These are phyloP conservation scores for Teratosphaeria gauchensis DNA, from an alignment of 2,329 filamentous ascomycete genomes.

Conservation along the genomic window DNA sequence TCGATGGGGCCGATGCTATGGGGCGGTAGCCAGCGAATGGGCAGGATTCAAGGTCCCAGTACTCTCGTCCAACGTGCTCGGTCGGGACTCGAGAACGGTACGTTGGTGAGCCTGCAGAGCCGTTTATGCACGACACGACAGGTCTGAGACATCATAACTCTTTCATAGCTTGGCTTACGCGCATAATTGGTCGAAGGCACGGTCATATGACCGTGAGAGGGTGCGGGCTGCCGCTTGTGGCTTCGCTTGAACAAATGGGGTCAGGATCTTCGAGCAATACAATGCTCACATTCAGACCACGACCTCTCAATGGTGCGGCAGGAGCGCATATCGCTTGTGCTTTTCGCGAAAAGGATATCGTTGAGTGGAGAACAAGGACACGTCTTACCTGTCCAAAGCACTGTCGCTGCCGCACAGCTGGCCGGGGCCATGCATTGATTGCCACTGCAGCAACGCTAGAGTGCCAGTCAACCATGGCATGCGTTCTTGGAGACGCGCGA, in stretches of 20 bases:
- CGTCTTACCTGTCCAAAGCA: conserved; percentile 77
- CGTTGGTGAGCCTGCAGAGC: not conserved
- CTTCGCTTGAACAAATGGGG: conserved; percentile 8
- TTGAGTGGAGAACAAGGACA: conserved; percentile 19
- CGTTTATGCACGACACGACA: not conserved
- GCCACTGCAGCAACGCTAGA: conserved; percentile 66
- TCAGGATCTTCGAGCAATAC: not conserved
- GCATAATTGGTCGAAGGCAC: conserved; percentile 1
- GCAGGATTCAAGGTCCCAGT: not conserved
- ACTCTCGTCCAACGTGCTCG: not conserved
- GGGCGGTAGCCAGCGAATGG: not conserved
- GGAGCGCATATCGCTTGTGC: not conserved
- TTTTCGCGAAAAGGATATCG: not conserved
- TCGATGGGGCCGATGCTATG: conserved; percentile 1
- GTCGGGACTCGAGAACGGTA: not conserved
- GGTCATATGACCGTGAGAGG: conserved; percentile 12
- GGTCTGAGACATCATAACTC: not conserved
- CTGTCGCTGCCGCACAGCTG: conserved; percentile 65
- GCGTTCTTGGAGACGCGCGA: conserved; percentile 64
- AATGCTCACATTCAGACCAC: not conserved
- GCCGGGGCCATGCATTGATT: conserved; percentile 63
- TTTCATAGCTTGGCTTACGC: not conserved
- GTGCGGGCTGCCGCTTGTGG: conserved; percentile 11
- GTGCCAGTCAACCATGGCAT: conserved; percentile 86
- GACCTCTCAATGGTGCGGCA: not conserved